Conservation (phyloP, 78 protist species). For the Polysphondylium violaceum region DNA sequence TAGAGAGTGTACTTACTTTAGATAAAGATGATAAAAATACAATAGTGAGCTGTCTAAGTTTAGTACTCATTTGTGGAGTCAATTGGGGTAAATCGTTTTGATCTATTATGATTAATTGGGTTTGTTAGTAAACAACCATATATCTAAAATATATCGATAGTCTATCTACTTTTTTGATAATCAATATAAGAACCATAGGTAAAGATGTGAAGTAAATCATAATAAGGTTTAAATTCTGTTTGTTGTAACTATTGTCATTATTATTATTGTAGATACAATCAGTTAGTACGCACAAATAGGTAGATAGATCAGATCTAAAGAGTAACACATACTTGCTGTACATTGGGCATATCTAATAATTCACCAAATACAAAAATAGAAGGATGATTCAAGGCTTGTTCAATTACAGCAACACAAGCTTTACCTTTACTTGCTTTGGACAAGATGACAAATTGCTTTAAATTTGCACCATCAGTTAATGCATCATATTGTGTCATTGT, state of each 20-base stretch:
- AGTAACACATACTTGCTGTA: constrained; percentile 53
- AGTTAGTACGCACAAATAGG: neutral
- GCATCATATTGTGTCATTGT: constrained; percentile 44
- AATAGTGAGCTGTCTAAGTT: constrained; percentile 76
- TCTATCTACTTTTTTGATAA: constrained; percentile 36
- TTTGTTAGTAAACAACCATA: neutral
- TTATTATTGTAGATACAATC: neutral
- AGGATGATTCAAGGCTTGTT: constrained; percentile 78
- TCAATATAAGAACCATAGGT: constrained; percentile 52
- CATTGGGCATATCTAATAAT: constrained; percentile 79
- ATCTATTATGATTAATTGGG: neutral
- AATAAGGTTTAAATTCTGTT: constrained; percentile 50
- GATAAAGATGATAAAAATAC: constrained; percentile 72
- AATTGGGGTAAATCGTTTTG: constrained; percentile 56
- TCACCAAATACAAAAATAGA: constrained; percentile 86
- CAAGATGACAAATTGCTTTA: constrained; percentile 50
- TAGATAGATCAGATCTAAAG: neutral
- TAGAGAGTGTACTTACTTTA: constrained; percentile 21
- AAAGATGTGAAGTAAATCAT: constrained; percentile 52
- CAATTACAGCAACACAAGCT: constrained; percentile 70
- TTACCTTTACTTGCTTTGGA: constrained; percentile 77
- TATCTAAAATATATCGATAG: neutral
- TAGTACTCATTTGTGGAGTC: constrained; percentile 64
- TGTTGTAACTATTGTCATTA: constrained; percentile 32
- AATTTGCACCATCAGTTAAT: constrained; percentile 67